These are phyloP conservation scores for Salix udensis DNA, from an alignment of 345 rosid genomes.

Conservation along the genomic window DNA sequence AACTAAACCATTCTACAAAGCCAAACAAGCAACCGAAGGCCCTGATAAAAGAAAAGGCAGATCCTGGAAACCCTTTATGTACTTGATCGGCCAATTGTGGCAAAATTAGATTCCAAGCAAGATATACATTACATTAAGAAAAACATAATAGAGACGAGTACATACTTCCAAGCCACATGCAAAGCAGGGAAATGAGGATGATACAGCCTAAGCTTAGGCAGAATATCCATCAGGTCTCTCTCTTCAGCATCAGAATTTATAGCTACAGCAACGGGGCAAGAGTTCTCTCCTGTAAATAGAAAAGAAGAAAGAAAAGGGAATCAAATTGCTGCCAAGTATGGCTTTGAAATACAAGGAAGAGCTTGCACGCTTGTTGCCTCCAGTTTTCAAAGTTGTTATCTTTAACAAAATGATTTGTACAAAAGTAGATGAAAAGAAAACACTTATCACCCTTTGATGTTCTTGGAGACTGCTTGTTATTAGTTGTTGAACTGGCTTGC, in stretches of 20 bases:
- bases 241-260: constrained; percentile 22
- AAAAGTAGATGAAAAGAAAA: neutral
- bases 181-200: constrained; percentile 39
- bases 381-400: too few species aligned
- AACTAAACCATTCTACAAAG: too few species aligned
- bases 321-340: too few species aligned
- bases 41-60: too few species aligned
- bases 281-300: constrained; percentile 27
- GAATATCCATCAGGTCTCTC: constrained; percentile 12
- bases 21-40: too few species aligned
- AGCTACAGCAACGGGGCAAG: constrained; percentile 25
- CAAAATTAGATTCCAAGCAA: too few species aligned
- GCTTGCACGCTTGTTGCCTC: too few species aligned
- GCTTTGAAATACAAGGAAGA: too few species aligned
- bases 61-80: too few species aligned
- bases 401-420: neutral
- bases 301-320: neutral
- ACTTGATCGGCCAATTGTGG: too few species aligned
- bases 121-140: too few species aligned
- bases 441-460: constrained; percentile 24
- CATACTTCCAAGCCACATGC: constrained; percentile 51
- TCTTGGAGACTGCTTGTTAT: constrained; percentile 1
- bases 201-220: constrained; percentile 17
- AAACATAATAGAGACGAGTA: neutral
- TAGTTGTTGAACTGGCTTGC: neutral